Conservation (phyloP, 2,329 filamentous ascomycete species). For the Septoria linicola region DNA sequence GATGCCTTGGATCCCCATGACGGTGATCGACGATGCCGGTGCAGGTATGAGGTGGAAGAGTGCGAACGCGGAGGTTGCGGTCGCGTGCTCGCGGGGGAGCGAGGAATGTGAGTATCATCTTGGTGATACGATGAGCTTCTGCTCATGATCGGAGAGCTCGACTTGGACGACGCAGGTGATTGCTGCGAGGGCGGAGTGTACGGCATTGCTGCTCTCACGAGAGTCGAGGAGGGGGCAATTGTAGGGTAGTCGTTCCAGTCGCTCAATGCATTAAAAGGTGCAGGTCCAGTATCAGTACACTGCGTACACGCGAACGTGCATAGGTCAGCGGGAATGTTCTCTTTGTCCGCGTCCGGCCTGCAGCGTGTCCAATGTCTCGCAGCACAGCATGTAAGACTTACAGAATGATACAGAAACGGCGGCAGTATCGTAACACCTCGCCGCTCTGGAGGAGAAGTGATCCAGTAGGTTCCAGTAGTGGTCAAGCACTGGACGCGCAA, state of each 20-base stretch:
- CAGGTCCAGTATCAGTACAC: conserved; percentile 16
- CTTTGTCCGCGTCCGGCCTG: conserved; percentile 4
- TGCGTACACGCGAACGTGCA: conserved; percentile 13
- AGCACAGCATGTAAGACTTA: conserved; percentile 23
- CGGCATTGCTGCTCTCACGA: conserved; percentile 60
- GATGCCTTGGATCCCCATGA: conserved; percentile 41
- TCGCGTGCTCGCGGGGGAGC: conserved; percentile 42
- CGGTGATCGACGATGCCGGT: conserved; percentile 60
- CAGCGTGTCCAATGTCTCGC: not conserved
- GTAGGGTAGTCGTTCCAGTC: conserved; percentile 40
- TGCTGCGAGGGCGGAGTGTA: conserved; percentile 76
- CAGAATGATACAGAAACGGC: conserved; percentile 36
- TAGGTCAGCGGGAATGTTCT: conserved; percentile 16
- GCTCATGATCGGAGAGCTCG: conserved; percentile 51
- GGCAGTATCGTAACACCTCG: conserved; percentile 15
- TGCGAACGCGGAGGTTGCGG: conserved; percentile 55
- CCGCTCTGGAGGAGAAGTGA: conserved; percentile 13
- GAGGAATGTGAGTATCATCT: conserved; percentile 34
- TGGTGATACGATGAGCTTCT: conserved; percentile 53
- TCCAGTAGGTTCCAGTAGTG: conserved; percentile 20
- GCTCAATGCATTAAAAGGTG: conserved; percentile 45
- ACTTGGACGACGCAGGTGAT: conserved; percentile 58
- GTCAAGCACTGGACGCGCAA: conserved; percentile 28
- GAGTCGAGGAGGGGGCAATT: conserved; percentile 28
- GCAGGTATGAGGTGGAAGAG: conserved; percentile 61